Percentiles rank a stretch among this genome's conserved stretches.
Evolutionary conservation across 306 rosid genomes (phyloP).

Genomic region (Prunus kanzakura): DNA sequence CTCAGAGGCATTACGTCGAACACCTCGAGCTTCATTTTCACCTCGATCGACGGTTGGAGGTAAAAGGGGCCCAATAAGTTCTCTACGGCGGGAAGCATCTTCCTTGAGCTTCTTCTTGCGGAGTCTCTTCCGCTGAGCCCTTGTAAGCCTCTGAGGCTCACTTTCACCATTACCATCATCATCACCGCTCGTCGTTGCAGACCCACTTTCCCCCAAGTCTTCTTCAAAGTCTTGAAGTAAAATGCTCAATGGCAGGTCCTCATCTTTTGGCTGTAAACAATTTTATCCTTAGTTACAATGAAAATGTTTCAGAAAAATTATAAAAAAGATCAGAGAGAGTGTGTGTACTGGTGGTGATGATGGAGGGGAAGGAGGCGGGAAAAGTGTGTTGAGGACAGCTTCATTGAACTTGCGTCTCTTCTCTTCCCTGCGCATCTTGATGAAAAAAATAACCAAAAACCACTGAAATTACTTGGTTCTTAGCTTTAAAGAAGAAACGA

Average conservation of each 20-base stretch:
- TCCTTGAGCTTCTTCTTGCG: slow-evolving; percentile 61
- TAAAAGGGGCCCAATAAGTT: slow-evolving; percentile 58
- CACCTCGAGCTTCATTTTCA: slow-evolving; percentile 14
- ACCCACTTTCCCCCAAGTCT: slow-evolving; percentile 22
- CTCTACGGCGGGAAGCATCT: slow-evolving; percentile 47
- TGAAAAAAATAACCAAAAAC: background rate
- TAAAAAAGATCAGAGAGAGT: background rate
- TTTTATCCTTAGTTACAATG: background rate
- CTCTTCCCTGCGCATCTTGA: slow-evolving; percentile 44
- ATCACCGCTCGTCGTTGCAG: slow-evolving; percentile 29
- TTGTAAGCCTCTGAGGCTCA: slow-evolving; percentile 37
- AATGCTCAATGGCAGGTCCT: slow-evolving; percentile 15
- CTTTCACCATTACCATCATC: slow-evolving; percentile 24
- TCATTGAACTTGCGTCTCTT: slow-evolving; percentile 64
- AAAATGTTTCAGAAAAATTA: background rate
- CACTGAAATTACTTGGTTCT: background rate
- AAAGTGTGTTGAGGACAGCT: slow-evolving; percentile 55
- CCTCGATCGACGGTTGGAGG: background rate
- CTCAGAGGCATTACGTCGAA: slow-evolving; percentile 28
- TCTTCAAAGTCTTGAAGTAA: background rate
- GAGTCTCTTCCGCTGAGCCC: slow-evolving; percentile 69
- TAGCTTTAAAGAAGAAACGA: background rate
- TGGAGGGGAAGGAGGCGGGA: slow-evolving; percentile 42
- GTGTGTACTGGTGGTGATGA: slow-evolving; percentile 2
- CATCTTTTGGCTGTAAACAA: slow-evolving; percentile 20